Conservation (phyloP, 2,329 filamentous ascomycete genomes). For the Metarhizium humberi region DNA sequence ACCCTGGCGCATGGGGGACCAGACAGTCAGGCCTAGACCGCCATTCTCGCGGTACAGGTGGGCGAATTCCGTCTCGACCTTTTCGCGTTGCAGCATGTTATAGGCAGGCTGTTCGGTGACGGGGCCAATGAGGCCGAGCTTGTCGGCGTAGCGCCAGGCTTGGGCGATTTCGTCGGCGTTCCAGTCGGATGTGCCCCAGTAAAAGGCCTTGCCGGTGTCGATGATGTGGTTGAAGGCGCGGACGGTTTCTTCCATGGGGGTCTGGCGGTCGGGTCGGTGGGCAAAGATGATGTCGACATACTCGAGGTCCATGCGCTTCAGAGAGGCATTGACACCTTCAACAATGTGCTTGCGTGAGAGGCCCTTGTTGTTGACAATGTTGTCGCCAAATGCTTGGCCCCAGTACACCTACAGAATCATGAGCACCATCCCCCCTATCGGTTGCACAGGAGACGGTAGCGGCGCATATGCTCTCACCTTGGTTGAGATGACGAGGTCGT, state of each 20-base stretch:
- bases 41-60: constrained; percentile 51
- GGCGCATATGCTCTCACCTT: constrained; percentile 30
- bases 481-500: constrained; percentile 52
- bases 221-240: constrained; percentile 64
- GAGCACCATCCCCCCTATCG: background rate
- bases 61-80: constrained; percentile 54
- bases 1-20: constrained; percentile 47
- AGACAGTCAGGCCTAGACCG: constrained; percentile 50
- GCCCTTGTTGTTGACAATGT: constrained; percentile 56
- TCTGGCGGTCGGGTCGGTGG: constrained; percentile 57
- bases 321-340: constrained; percentile 51
- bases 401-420: constrained; percentile 46
- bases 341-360: constrained; percentile 62
- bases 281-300: constrained; percentile 63
- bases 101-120: constrained; percentile 60
- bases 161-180: constrained; percentile 55
- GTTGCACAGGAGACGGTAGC: too few species aligned
- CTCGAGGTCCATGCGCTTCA: constrained; percentile 46
- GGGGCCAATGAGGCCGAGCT: constrained; percentile 51
- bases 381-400: constrained; percentile 50
- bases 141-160: constrained; percentile 52
- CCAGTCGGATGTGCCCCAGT: constrained; percentile 65
- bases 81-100: constrained; percentile 51
- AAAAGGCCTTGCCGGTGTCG: constrained; percentile 56
- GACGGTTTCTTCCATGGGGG: constrained; percentile 62